Conservation (phyloP, 2,329 filamentous ascomycete species). For the Zymoseptoria tritici region DNA sequence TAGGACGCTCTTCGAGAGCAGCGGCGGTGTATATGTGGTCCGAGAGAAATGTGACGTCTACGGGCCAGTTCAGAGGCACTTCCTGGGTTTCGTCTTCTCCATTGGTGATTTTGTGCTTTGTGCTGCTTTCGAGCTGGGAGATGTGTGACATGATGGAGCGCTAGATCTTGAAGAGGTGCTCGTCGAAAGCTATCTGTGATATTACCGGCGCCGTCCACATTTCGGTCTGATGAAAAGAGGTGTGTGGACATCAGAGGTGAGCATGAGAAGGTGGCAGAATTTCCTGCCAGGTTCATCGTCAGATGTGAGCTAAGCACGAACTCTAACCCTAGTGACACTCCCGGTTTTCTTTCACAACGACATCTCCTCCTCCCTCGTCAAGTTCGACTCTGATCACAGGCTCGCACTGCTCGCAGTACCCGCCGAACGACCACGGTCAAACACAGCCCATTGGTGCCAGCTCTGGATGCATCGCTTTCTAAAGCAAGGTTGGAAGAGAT, state of each 20-base stretch:
- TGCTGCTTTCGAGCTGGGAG: neutral
- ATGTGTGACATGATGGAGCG: neutral
- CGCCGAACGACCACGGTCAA: no score
- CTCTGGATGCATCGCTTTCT: no score
- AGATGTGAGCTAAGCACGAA: neutral
- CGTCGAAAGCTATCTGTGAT: neutral
- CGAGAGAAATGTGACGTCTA: constrained; percentile 24
- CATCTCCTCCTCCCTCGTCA: no score
- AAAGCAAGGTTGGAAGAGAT: no score
- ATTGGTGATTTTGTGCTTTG: neutral
- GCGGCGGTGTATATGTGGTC: constrained; percentile 25
- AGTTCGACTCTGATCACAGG: no score
- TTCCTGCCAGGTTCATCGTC: neutral
- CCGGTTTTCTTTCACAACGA: no score
- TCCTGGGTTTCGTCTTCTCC: neutral
- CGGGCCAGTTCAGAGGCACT: constrained; percentile 27
- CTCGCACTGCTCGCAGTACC: no score
- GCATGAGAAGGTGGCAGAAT: neutral
- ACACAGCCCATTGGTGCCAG: no score
- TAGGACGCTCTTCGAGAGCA: constrained; percentile 17
- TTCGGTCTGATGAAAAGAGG: neutral
- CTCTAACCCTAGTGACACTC: neutral
- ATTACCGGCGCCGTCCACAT: neutral
- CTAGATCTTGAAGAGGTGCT: neutral
- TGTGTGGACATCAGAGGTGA: neutral